Base-by-base conservation (phyloP, 768 basidiomycete genomes). In the Exidia glandulosa region DNA sequence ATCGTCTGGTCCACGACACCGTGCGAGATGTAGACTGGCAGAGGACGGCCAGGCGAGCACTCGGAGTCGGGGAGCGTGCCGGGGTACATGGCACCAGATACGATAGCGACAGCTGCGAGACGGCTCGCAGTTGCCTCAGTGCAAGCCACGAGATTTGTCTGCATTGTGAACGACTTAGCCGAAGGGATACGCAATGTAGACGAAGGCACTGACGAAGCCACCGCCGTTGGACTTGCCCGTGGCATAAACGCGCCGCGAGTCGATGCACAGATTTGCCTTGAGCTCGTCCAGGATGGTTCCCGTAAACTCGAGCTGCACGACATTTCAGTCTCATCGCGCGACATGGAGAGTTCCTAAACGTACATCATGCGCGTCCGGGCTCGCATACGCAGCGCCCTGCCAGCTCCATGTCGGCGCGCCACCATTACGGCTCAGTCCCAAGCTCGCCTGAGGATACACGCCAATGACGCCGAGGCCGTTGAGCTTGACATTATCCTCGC, bases 181-280 rank as follows among this genome's bases (percentile, higher is more conserved):
- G 23, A 19, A 6, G 23, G 41, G 16, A 45, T 36, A 14, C 41
- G 19, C 19, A 10, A 19, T 3, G 23, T 3, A 45, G 41, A 19
- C 9, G 19, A 36, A 36, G 7, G 41, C 5, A 25, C 41, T 61
- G 27, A 65, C 65, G 57, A 69, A 67, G 12, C 68, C 68, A 1
- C 68, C 68, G 19, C 68, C 68, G 47, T 67, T 67, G 25, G 66
- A 67, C 56, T 66, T 66, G 19, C 68, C 68, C 14, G 57, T 57
- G 3, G 65, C 68, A 57, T 65, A 69, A 52, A 60, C 59, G 3
- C 66, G 55, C 3, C 34, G 19, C 0, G 57, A 62, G 54, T 69
- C 60, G 30, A 66, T 56, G 34, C 61, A 62, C 60, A 64, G 63
- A 32, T 62, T 62, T 25, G 30, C 27, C 16, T 63, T 57, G 32